A percentile compares a stretch with the other conserved stretches of the same genome.
phyloP scores from a whole-genome alignment of 106 monocot genomes.

The Gastrodia elata region DNA sequence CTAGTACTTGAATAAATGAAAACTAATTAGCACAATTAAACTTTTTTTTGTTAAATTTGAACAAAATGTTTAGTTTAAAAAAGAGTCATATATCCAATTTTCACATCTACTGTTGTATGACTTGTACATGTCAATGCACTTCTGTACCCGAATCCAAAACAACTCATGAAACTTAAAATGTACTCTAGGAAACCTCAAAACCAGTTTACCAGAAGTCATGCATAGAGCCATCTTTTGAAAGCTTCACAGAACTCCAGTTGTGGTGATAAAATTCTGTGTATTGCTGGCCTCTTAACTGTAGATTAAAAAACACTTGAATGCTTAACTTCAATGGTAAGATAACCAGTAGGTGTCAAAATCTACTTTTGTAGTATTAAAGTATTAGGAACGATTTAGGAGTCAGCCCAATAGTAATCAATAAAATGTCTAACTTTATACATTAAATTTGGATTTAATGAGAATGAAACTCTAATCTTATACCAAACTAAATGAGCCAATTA shows the following conservation, averaged over 20 bases:
- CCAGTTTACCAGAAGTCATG: no score
- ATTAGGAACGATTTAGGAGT: neutral
- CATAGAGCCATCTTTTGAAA: neutral
- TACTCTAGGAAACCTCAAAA: no score
- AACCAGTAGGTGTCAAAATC: neutral
- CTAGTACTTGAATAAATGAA: neutral
- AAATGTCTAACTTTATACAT: neutral
- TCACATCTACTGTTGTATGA: no score
- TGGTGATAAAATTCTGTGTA: neutral
- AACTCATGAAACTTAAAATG: no score
- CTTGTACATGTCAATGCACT: no score
- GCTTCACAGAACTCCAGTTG: no score
- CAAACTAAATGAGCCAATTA: neutral
- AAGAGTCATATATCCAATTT: neutral
- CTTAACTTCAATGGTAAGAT: neutral
- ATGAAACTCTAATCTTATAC: neutral
- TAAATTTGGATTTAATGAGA: neutral
- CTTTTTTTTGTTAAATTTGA: neutral
- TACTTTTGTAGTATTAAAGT: neutral
- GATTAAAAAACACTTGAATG: neutral
- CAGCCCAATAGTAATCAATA: neutral
- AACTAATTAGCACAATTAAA: neutral
- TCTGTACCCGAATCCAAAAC: no score
- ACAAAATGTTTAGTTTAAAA: neutral
- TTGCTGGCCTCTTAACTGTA: neutral